Base-by-base conservation (phyloP, 352 stramenopile genomes). In the Phytophthora syringae region DNA sequence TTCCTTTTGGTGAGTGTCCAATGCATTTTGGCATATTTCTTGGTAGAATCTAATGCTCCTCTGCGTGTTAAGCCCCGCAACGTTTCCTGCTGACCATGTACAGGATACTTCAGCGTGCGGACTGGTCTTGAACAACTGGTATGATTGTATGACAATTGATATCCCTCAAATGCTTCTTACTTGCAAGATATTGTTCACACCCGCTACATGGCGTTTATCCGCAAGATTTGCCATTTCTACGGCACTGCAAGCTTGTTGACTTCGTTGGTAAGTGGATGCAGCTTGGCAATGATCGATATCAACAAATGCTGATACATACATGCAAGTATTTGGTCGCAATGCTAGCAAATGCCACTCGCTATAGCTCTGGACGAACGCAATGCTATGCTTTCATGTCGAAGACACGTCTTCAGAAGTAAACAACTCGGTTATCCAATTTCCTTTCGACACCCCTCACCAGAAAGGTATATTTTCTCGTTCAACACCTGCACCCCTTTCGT, bases 131-230 rank as follows among this genome's bases (percentile, higher is more conserved):
- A 63, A 27, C n/a, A 77, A 77, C 42, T 77, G 64, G 69, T 77
- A 20, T 42, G 50, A 18, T n/a, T n/a, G 18, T 55, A 7, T 15
- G 1, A 16, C 3, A 12, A 11, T 43, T 6, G 13, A n/a, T 24
- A 25, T n/a, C n/a, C n/a, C n/a, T n/a, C n/a, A n/a, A n/a, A n/a
- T n/a, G n/a, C n/a, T n/a, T n/a, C n/a, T 45, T 18, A 5, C 18
- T 45, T 45, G 2, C 39, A 45, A 25, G 2, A 22, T 20, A 28
- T 24, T 45, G 1, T 13, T 5, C 4, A 42, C 9, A 40, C 1
- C 16, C 74, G 69, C 40, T 77, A 77, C 45, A 74, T 74, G 64
- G 59, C 64, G 22, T 74, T 68, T 39, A 63, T 74, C n/a, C 59
- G 64, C 27, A 74, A 77, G 42, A 65, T 71, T 7, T 44, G 10